Evolutionary conservation across 2,329 filamentous ascomycete genomes (phyloP).

Genomic region (Xylaria digitata): DNA sequence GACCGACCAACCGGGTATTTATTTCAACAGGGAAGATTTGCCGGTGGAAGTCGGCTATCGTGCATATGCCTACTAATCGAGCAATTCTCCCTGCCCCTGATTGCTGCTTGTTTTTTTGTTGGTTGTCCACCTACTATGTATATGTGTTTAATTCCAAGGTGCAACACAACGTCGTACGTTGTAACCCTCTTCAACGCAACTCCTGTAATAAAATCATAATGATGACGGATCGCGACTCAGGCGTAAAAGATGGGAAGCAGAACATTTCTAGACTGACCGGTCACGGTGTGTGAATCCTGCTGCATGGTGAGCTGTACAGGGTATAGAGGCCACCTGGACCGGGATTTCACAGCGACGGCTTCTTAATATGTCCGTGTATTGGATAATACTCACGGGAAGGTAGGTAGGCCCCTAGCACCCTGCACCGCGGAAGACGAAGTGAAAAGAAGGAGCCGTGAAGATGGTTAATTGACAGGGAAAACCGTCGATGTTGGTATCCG

Average conservation of each 20-base stretch:
- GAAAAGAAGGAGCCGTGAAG: not conserved
- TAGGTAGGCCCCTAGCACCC: too few species aligned
- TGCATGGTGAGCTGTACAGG: too few species aligned
- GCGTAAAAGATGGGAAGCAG: not conserved
- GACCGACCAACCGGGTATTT: slow-evolving; percentile 10
- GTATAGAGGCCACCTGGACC: too few species aligned
- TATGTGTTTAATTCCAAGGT: not conserved
- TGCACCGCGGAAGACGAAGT: not conserved
- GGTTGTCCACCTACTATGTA: not conserved
- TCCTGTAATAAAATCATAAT: not conserved
- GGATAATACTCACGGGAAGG: too few species aligned
- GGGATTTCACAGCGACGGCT: too few species aligned
- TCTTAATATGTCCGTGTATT: too few species aligned
- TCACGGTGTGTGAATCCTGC: too few species aligned
- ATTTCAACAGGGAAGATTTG: slow-evolving; percentile 19
- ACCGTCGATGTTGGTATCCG: slow-evolving; percentile 6
- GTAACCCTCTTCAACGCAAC: not conserved
- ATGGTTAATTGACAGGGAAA: not conserved
- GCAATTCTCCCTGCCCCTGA: not conserved
- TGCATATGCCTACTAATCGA: not conserved
- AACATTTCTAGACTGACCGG: too few species aligned
- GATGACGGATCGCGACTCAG: slow-evolving; percentile 10
- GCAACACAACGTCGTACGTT: not conserved
- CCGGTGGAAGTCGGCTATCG: slow-evolving; percentile 22
- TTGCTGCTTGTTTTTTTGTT: not conserved